phyloP scores from a whole-genome alignment of 192 early-diverging fungal genomes.

The Physocladia obscura region DNA sequence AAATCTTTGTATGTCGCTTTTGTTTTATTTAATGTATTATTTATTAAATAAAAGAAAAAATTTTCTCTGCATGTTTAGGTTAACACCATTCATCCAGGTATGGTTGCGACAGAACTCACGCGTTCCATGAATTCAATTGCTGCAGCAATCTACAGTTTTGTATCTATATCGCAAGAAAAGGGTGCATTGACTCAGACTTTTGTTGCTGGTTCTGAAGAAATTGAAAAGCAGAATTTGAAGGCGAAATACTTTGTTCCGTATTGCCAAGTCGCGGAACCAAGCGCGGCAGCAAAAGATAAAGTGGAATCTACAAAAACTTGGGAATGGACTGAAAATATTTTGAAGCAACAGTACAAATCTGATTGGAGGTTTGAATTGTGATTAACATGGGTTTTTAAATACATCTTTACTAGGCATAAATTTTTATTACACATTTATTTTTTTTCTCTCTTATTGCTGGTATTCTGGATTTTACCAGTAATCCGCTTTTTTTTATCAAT shows the following conservation, averaged over 20 bases:
- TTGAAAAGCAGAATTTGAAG: constrained; percentile 34
- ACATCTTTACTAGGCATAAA: too few species aligned
- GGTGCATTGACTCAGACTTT: constrained; percentile 45
- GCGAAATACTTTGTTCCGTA: constrained; percentile 24
- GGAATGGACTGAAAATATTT: constrained; percentile 29
- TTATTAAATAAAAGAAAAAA: constrained; percentile 1
- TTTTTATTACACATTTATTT: too few species aligned
- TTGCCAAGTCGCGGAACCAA: constrained; percentile 2
- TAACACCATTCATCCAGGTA: constrained; percentile 46
- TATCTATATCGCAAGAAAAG: constrained; percentile 17
- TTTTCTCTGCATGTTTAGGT: constrained; percentile 5
- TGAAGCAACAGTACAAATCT: not conserved
- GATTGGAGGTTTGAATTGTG: constrained; percentile 4
- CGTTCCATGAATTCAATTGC: constrained; percentile 11
- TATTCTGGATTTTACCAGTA: too few species aligned
- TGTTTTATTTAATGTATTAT: not conserved
- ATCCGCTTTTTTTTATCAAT: constrained; percentile 1
- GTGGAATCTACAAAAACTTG: constrained; percentile 20
- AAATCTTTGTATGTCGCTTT: not conserved
- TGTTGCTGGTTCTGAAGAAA: constrained; percentile 35
- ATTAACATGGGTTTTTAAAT: too few species aligned
- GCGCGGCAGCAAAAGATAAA: not conserved
- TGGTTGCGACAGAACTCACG: constrained; percentile 30
- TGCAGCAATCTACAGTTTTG: not conserved
- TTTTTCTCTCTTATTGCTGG: too few species aligned